These are phyloP conservation scores for Chaetothyriales sp. DNA, from an alignment of 2,329 filamentous ascomycete genomes.

Conservation along the genomic window DNA sequence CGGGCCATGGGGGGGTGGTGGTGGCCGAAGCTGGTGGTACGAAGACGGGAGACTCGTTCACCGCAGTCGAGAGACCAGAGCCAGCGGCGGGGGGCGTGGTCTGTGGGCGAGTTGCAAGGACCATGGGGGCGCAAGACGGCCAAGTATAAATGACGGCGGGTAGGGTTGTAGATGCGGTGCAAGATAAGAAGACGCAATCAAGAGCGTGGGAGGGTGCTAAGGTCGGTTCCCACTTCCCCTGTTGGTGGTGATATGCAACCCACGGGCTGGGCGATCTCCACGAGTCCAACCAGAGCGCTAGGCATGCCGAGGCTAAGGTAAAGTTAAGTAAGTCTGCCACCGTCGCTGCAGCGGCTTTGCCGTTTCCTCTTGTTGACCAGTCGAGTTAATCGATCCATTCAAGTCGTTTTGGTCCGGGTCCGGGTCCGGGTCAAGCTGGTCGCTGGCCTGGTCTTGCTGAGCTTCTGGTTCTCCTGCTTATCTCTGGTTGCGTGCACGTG, in stretches of 20 bases:
- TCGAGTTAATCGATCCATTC: neutral
- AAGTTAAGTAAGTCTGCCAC: neutral
- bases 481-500: too few species aligned
- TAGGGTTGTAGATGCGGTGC: neutral
- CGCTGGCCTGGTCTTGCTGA: too few species aligned
- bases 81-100: neutral
- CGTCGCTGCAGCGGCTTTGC: neutral
- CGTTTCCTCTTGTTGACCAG: neutral
- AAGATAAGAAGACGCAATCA: neutral
- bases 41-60: neutral
- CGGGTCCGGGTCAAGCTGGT: too few species aligned
- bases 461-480: too few species aligned
- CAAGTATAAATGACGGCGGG: neutral
- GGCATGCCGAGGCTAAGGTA: neutral
- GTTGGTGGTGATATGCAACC: neutral
- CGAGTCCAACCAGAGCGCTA: neutral
- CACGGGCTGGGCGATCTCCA: neutral
- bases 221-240: neutral
- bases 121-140: neutral
- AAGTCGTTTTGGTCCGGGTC: too few species aligned
- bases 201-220: neutral
- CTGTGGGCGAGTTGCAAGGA: neutral
- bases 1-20: neutral
- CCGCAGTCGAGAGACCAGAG: neutral
- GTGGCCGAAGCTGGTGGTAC: neutral